Conservation (phyloP, 441 rosid genomes). For the Corymbia citriodora region DNA sequence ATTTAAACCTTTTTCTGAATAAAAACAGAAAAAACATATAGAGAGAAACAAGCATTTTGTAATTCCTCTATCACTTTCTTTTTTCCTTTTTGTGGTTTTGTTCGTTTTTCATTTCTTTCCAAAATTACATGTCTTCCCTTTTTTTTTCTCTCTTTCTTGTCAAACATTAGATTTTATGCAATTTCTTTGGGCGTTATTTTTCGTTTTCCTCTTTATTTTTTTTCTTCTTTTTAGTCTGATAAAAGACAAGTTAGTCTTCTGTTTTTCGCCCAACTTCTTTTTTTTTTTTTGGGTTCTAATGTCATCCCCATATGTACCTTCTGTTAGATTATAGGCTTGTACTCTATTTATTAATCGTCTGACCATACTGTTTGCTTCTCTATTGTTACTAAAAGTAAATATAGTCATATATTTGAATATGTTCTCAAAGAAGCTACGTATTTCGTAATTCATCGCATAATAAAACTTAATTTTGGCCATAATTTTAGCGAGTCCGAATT, state of each 20-base stretch:
- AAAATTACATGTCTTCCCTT: not conserved
- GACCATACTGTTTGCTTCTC: not conserved
- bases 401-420: no score
- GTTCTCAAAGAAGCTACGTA: no score
- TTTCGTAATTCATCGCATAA: no score
- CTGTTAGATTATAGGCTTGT: not conserved
- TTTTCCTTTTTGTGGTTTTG: not conserved
- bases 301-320: not conserved
- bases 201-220: not conserved
- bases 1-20: not conserved
- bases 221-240: not conserved
- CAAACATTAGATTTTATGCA: not conserved
- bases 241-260: not conserved
- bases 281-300: not conserved
- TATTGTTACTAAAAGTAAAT: no score
- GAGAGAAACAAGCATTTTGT: not conserved
- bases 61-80: not conserved
- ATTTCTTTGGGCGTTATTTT: not conserved
- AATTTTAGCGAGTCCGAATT: no score
- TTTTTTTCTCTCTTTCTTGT: not conserved
- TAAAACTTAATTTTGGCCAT: no score
- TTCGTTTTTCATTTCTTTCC: not conserved
- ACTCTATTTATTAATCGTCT: not conserved
- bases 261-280: not conserved
- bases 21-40: fast-evolving